These are phyloP conservation scores for Xylaria sp. DNA, from an alignment of 2,329 filamentous ascomycete genomes.

Conservation along the genomic window DNA sequence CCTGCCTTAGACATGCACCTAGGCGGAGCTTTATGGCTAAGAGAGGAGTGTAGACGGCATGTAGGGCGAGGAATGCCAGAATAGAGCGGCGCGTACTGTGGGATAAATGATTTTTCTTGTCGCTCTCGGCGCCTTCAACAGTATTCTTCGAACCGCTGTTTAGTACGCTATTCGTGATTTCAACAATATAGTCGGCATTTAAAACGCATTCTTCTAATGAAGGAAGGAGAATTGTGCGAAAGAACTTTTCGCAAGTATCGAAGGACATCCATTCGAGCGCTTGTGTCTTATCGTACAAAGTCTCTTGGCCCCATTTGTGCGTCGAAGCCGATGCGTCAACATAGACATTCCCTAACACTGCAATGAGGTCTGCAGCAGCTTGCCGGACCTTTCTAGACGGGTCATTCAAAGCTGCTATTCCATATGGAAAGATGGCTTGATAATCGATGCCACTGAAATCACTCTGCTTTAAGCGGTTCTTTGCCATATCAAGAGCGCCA, in stretches of 20 bases:
- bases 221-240: constrained; percentile 75
- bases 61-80: constrained; percentile 77
- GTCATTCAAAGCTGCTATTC: constrained; percentile 79
- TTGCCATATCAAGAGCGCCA: constrained; percentile 74
- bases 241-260: constrained; percentile 67
- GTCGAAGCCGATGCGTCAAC: constrained; percentile 46
- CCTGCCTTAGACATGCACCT: constrained; percentile 75
- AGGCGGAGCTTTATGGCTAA: constrained; percentile 75
- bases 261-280: constrained; percentile 67
- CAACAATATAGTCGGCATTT: constrained; percentile 76
- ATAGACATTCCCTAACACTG: constrained; percentile 64
- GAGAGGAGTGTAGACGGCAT: constrained; percentile 75
- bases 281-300: constrained; percentile 70
- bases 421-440: constrained; percentile 85
- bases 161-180: constrained; percentile 69
- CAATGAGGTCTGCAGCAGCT: constrained; percentile 75
- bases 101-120: constrained; percentile 65
- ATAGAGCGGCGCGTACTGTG: constrained; percentile 72
- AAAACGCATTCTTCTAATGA: constrained; percentile 86
- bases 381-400: constrained; percentile 78
- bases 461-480: constrained; percentile 63
- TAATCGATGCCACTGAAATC: constrained; percentile 69
- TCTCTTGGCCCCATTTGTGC: constrained; percentile 67
- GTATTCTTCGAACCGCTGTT: constrained; percentile 57
- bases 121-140: constrained; percentile 50